These are phyloP conservation scores for Blechomonas ayalai DNA, from an alignment of 208 protist species.

Conservation along the genomic window DNA sequence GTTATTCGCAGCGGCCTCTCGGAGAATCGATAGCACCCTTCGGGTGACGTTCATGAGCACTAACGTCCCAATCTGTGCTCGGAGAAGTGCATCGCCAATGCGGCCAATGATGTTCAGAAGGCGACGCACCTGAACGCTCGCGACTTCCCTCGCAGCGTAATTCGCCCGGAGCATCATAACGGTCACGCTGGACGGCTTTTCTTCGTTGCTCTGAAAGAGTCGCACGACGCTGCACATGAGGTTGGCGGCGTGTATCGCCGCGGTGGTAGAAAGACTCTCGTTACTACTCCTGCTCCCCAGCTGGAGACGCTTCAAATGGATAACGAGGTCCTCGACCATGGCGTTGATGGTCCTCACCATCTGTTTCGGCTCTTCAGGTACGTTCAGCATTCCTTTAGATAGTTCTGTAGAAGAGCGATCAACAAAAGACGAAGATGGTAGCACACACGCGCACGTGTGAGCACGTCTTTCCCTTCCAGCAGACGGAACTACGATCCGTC, in stretches of 20 bases:
- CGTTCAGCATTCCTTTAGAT: too few species aligned
- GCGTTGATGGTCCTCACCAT: constrained; percentile 32
- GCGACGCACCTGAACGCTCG: constrained; percentile 35
- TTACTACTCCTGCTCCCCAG: constrained; percentile 8
- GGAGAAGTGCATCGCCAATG: constrained; percentile 47
- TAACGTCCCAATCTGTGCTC: constrained; percentile 60
- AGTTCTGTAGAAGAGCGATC: too few species aligned
- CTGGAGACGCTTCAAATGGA: constrained; percentile 39
- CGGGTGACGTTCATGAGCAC: constrained; percentile 83
- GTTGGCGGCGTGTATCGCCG: constrained; percentile 42
- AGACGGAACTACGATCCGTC: too few species aligned
- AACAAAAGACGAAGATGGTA: too few species aligned
- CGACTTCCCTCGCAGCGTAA: constrained; percentile 40
- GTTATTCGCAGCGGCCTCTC: constrained; percentile 41
- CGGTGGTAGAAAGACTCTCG: constrained; percentile 50
- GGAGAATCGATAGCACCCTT: constrained; percentile 70
- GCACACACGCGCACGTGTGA: too few species aligned
- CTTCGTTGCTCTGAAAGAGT: constrained; percentile 41
- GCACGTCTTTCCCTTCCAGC: too few species aligned
- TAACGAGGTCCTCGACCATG: constrained; percentile 59
- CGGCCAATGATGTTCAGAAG: constrained; percentile 49
- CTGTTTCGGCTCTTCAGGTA: constrained; percentile 9
- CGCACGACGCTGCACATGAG: constrained; percentile 50
- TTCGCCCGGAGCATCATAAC: constrained; percentile 30
- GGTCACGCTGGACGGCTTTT: constrained; percentile 16